Evolutionary conservation across 148 eudicot species (phyloP), one percentile per base, ranked within the genome.

Genomic region (Camellia granthamiana): DNA sequence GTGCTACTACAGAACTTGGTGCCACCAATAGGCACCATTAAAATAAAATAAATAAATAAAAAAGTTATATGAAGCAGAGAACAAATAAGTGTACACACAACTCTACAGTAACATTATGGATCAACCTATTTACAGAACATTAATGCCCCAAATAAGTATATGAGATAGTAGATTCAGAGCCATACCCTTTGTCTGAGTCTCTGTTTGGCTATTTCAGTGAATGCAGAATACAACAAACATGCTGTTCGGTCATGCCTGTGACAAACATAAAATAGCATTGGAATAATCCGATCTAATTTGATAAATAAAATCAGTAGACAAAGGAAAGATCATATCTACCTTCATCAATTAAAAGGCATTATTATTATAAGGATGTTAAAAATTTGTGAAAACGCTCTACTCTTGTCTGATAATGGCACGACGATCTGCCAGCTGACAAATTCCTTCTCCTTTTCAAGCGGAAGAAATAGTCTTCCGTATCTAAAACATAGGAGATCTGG

Each of bases 401-500:
- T 82, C 87, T 83, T 44, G 82, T 80, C 81, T 86, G 87, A 73
- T 69, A 69, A 16, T 69, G 81, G 74, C 55, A 21, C 30, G 74
- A 82, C n/a, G 84, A 62, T 51, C 41, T 21, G 75, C 83, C 84
- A 8, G 63, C 80, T 41, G 88, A 79, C 74, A 64, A 49, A 18
- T 56, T 76, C 81, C 82, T 80, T 80, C 86, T 84, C 44, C 83
- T 86, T 79, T 84, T 89, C 49, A 81, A 38, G 63, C 92, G 93
- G 71, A 72, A 86, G 74, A 90, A 86, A 30, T 30, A 30, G 80
- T 95, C 98, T 81, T 94, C 98, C 5, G 98, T 94, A 76, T 92
- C 97, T 21, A 94, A 82, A 70, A 94, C 98, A 81, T 92, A 94
- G 7, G 91, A 90, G 77, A 94, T 92, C 98, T 94, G 91, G 69